phyloP scores from a whole-genome alignment of 1,284 basidiomycete species.

The Cryptococcus sp. region DNA sequence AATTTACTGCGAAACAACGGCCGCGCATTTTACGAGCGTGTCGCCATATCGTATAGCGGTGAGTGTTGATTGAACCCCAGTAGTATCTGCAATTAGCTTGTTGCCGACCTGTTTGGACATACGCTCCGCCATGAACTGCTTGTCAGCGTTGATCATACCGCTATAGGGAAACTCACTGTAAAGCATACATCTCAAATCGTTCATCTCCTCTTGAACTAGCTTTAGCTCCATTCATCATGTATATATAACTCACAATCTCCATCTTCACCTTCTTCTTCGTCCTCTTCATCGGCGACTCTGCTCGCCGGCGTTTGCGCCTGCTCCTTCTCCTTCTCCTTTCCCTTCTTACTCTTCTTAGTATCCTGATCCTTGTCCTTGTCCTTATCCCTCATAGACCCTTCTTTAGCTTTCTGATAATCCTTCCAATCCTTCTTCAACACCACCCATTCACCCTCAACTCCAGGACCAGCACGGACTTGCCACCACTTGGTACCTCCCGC shows the following conservation, averaged over 20 bases:
- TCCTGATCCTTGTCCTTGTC: slow-evolving; percentile 18
- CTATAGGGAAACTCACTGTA: slow-evolving; percentile 50
- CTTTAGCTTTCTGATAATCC: slow-evolving; percentile 19
- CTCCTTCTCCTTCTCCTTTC: slow-evolving; percentile 11
- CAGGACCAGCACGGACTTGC: slow-evolving; percentile 74
- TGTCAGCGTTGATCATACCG: slow-evolving; percentile 4
- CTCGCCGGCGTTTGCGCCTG: slow-evolving; percentile 3
- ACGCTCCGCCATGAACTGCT: slow-evolving; percentile 59
- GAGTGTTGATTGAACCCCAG: slow-evolving; percentile 54
- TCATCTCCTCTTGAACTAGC: slow-evolving; percentile 62
- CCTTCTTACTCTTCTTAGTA: slow-evolving; percentile 27
- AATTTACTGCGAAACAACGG: slow-evolving; percentile 83
- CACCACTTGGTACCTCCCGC: slow-evolving; percentile 95
- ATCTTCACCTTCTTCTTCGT: slow-evolving; percentile 12
- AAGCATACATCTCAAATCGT: slow-evolving; percentile 78
- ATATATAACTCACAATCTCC: slow-evolving; percentile 21
- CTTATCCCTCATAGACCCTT: no score
- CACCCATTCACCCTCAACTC: slow-evolving; percentile 91
- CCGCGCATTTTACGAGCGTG: slow-evolving; percentile 84
- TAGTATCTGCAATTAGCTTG: slow-evolving; percentile 42
- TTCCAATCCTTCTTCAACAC: slow-evolving; percentile 56
- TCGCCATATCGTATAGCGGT: slow-evolving; percentile 16
- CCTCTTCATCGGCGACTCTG: slow-evolving; percentile 13
- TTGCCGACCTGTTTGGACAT: slow-evolving; percentile 4
- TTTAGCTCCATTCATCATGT: slow-evolving; percentile 2